Evolutionary conservation across 2,329 filamentous ascomycete genomes (phyloP).

Genomic region (Colletotrichum sp.): DNA sequence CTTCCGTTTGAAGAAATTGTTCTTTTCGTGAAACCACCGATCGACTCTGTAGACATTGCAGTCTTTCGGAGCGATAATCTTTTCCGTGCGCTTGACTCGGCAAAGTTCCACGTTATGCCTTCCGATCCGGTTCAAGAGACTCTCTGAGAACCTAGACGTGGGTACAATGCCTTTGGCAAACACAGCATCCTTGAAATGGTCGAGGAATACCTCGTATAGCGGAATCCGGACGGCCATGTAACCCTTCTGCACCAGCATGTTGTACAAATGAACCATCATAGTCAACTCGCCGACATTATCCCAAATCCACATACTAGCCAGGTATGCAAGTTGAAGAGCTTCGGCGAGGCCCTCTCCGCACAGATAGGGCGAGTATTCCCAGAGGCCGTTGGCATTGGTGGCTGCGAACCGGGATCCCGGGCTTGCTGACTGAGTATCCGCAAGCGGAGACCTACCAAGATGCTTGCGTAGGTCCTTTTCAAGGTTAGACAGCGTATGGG

Average conservation of each 20-base stretch:
- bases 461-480: not conserved
- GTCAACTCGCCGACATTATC: constrained; percentile 41
- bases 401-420: constrained; percentile 46
- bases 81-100: not conserved
- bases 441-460: not conserved
- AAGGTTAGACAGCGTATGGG: not conserved
- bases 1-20: constrained; percentile 37
- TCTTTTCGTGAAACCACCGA: not conserved
- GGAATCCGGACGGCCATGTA: constrained; percentile 31
- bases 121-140: not conserved
- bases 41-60: not conserved
- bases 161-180: not conserved
- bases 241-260: constrained; percentile 48
- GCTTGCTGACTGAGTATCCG: constrained; percentile 15
- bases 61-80: not conserved
- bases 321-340: constrained; percentile 44
- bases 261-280: constrained; percentile 48
- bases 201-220: not conserved
- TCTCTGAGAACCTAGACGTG: not conserved
- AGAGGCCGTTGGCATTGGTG: constrained; percentile 48
- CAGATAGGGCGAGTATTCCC: constrained; percentile 53
- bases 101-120: not conserved
- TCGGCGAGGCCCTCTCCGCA: constrained; percentile 51
- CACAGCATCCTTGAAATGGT: not conserved
- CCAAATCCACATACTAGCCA: constrained; percentile 39